Percentiles rank a stretch among this genome's conserved stretches.
Conservation (phyloP, 1,284 basidiomycete genomes). For the Afroboletus lepidellus region DNA sequence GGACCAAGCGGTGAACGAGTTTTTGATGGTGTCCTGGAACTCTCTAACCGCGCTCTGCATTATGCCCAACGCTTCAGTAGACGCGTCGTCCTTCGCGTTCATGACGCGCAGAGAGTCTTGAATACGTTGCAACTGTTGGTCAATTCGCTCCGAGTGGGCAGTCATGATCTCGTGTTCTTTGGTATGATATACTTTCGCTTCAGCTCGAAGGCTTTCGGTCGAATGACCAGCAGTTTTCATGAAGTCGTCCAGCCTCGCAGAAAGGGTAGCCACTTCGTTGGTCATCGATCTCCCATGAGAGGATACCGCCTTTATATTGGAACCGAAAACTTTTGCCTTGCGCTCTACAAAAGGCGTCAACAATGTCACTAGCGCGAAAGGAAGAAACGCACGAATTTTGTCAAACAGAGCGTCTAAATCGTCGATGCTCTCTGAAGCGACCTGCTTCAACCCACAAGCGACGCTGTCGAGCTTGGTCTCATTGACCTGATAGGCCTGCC, state of each 20-base stretch:
- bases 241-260: conserved; percentile 62
- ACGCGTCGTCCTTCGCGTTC: conserved; percentile 52
- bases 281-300: conserved; percentile 61
- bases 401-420: conserved; percentile 78
- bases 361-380: background rate
- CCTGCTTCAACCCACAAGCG: conserved; percentile 65
- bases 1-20: conserved; percentile 54
- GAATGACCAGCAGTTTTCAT: conserved; percentile 54
- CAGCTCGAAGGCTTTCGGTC: conserved; percentile 50
- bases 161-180: conserved; percentile 56
- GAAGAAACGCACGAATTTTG: conserved; percentile 70
- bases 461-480: conserved; percentile 72
- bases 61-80: conserved; percentile 50
- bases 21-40: conserved; percentile 52
- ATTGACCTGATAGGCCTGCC: conserved; percentile 74
- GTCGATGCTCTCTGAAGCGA: conserved; percentile 65
- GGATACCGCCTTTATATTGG: conserved; percentile 66
- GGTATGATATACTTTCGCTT: conserved; percentile 57
- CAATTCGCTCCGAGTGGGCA: conserved; percentile 54
- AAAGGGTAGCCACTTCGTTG: conserved; percentile 51
- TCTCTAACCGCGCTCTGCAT: conserved; percentile 51
- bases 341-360: conserved; percentile 54
- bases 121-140: conserved; percentile 58
- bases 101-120: conserved; percentile 59
- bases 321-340: conserved; percentile 63